These are phyloP conservation scores for Penicillium occitanis DNA, from an alignment of 2,329 filamentous ascomycete species.

Conservation along the genomic window DNA sequence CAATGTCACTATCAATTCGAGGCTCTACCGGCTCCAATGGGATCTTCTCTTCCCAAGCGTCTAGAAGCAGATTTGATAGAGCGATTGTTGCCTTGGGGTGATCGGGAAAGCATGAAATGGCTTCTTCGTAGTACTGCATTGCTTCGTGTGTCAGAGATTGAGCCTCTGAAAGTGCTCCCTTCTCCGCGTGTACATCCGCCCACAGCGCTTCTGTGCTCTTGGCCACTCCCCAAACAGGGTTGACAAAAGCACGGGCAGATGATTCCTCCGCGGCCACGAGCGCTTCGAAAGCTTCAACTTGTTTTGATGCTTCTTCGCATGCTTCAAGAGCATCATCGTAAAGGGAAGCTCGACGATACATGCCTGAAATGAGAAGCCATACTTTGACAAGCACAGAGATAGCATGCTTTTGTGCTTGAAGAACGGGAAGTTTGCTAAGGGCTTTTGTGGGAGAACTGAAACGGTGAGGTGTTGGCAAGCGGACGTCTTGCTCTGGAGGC, in stretches of 20 bases:
- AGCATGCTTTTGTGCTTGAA: constrained; percentile 56
- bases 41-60: constrained; percentile 67
- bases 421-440: constrained; percentile 51
- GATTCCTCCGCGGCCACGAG: constrained; percentile 64
- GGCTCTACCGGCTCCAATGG: constrained; percentile 35
- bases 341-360: constrained; percentile 80
- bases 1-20: constrained; percentile 30
- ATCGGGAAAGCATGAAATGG: constrained; percentile 74
- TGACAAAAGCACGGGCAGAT: constrained; percentile 61
- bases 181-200: constrained; percentile 80
- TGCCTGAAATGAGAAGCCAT: constrained; percentile 85
- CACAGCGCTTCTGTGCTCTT: constrained; percentile 81
- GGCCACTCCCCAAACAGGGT: constrained; percentile 72
- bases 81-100: constrained; percentile 79
- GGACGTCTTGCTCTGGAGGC: constrained; percentile 43
- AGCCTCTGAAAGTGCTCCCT: constrained; percentile 65
- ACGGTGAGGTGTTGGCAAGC: constrained; percentile 37
- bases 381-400: constrained; percentile 68
- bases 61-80: constrained; percentile 79
- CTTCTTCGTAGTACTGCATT: constrained; percentile 75
- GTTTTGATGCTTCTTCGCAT: constrained; percentile 74
- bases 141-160: constrained; percentile 66
- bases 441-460: constrained; percentile 43
- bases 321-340: constrained; percentile 78
- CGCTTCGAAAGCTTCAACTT: constrained; percentile 69